Base-by-base conservation (phyloP, 75 land plant species). In the Larix kaempferi region DNA sequence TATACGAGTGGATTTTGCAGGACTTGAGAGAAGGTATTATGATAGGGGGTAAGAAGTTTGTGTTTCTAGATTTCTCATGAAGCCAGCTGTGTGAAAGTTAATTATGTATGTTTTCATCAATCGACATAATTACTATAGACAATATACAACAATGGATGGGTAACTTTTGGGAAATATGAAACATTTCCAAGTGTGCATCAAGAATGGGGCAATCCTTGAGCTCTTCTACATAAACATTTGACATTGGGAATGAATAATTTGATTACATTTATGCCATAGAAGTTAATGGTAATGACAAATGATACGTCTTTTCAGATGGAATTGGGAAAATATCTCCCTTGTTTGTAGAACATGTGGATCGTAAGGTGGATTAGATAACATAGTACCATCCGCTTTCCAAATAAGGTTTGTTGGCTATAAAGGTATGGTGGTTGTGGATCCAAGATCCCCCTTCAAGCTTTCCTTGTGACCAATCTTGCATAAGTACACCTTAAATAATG, bases 341-440 rank as follows among this genome's bases (percentile, higher is more conserved):
- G 2, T 93, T n/a, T n/a, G n/a, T n/a, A n/a, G n/a, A n/a, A n/a
- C n/a, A n/a, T n/a, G n/a, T n/a, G n/a, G n/a, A n/a, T n/a, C n/a
- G n/a, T n/a, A n/a, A n/a, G n/a, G n/a, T n/a, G n/a, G n/a, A n/a
- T n/a, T n/a, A n/a, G n/a, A n/a, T n/a, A n/a, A n/a, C n/a, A n/a
- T n/a, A n/a, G n/a, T n/a, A n/a, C n/a, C n/a, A n/a, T n/a, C n/a
- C n/a, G n/a, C n/a, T n/a, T n/a, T n/a, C n/a, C n/a, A n/a, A n/a
- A n/a, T n/a, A n/a, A n/a, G n/a, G 16, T 92, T 89, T 81, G 95
- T 89, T 44, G 99, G 99, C 2, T 97, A 91, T 79, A 97, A 97
- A 83, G 98, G 99, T 58, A 98, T 97, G 52, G 98, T 97, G 16
- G 98, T 95, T 17, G 88, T 97, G 58, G 93, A 97, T 87, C 99